Percentiles rank a stretch among this genome's conserved stretches.
Conservation (phyloP, 2,329 filamentous ascomycete species). For the Parafenestella ontariensis region DNA sequence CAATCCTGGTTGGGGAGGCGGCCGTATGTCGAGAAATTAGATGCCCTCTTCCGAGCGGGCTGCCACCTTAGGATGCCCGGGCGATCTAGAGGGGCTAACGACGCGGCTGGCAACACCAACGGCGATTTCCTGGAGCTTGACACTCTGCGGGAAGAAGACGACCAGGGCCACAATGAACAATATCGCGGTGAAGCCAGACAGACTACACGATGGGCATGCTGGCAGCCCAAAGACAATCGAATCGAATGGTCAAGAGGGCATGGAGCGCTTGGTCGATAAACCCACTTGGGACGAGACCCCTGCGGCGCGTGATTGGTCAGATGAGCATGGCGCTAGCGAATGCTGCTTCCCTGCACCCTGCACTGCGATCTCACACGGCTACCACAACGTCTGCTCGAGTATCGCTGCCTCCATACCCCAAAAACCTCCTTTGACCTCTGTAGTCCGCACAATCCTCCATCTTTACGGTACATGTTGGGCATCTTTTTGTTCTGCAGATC, state of each 20-base stretch:
- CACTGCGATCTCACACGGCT: slow-evolving; percentile 18
- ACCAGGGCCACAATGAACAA: slow-evolving; percentile 1
- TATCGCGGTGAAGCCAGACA: slow-evolving; percentile 13
- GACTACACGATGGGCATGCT: slow-evolving; percentile 11
- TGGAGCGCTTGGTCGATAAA: slow-evolving; percentile 5
- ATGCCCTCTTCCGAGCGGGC: slow-evolving; percentile 28
- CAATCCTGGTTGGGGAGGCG: slow-evolving; percentile 23
- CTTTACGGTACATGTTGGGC: neutral
- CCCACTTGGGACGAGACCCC: slow-evolving; percentile 16
- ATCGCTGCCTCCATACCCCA: slow-evolving; percentile 3
- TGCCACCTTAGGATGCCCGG: slow-evolving; percentile 26
- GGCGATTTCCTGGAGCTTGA: neutral
- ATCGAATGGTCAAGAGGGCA: slow-evolving; percentile 13
- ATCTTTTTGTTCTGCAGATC: neutral
- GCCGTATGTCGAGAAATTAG: slow-evolving; percentile 37
- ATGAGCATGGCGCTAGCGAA: slow-evolving; percentile 13
- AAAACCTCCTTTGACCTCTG: neutral
- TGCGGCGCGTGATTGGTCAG: slow-evolving; percentile 20
- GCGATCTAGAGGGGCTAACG: slow-evolving; percentile 30
- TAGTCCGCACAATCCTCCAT: neutral
- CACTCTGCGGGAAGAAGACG: neutral
- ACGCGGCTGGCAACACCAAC: slow-evolving; percentile 6
- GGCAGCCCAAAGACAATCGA: slow-evolving; percentile 21
- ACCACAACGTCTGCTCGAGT: slow-evolving; percentile 17
- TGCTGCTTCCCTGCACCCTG: slow-evolving; percentile 16